phyloP scores from a whole-genome alignment of 495 filamentous ascomycete species.

The Chaetomium fimeti region DNA sequence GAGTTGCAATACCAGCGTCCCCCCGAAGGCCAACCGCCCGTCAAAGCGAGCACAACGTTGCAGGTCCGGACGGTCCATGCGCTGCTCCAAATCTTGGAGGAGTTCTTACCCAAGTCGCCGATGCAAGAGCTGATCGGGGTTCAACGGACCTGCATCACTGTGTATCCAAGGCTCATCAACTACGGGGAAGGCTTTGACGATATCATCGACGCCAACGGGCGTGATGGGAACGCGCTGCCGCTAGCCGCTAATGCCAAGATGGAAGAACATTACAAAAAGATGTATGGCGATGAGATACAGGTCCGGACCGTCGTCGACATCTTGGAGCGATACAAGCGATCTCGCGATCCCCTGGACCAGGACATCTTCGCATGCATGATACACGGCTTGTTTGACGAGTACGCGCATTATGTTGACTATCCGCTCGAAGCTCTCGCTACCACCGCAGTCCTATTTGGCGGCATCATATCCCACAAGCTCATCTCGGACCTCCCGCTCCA shows the following conservation, averaged over 20 bases:
- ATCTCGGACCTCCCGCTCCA: constrained; percentile 86
- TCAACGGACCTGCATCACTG: constrained; percentile 83
- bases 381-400: constrained; percentile 95
- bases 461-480: constrained; percentile 89
- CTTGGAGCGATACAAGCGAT: constrained; percentile 80
- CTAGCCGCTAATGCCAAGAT: constrained; percentile 80
- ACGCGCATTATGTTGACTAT: constrained; percentile 90
- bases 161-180: constrained; percentile 94
- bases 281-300: constrained; percentile 86
- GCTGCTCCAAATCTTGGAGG: constrained; percentile 74
- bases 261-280: constrained; percentile 93
- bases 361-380: constrained; percentile 99
- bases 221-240: constrained; percentile 73
- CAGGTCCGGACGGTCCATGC: constrained; percentile 80
- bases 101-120: constrained; percentile 51
- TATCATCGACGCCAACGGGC: constrained; percentile 80
- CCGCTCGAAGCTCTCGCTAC: constrained; percentile 90
- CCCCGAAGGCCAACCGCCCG: constrained; percentile 54
- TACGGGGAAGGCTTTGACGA: constrained; percentile 90
- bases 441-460: constrained; percentile 93
- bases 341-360: constrained; percentile 76
- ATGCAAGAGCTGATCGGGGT: constrained; percentile 55
- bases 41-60: constrained; percentile 56
- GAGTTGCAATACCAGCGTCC: constrained; percentile 67
- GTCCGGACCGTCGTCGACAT: constrained; percentile 76